phyloP scores from a whole-genome alignment of 768 basidiomycete species.

The Xerocomellus intermedius region DNA sequence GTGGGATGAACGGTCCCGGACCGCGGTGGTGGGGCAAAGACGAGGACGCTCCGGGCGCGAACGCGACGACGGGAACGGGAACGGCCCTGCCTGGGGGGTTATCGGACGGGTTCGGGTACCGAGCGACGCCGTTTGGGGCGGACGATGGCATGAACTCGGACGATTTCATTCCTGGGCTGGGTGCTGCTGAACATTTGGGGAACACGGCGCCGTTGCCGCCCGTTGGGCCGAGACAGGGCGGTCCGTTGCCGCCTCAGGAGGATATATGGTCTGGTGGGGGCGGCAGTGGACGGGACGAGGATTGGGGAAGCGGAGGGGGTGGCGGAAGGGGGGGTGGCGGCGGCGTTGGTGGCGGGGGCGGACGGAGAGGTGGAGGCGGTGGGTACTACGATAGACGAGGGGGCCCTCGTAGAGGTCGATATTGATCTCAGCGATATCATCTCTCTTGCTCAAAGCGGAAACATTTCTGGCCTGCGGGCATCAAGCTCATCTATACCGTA shows the following conservation, averaged over 20 bases:
- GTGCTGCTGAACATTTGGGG: slow-evolving; percentile 35
- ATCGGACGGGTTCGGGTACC: slow-evolving; percentile 23
- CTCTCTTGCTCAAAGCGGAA: background rate
- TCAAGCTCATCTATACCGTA: background rate
- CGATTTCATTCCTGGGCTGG: slow-evolving; percentile 66
- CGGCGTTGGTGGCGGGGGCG: background rate
- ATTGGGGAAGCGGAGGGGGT: slow-evolving; percentile 37
- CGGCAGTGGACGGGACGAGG: slow-evolving; percentile 32
- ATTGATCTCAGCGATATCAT: slow-evolving; percentile 10
- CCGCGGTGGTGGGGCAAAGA: slow-evolving; percentile 47
- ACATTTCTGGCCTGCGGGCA: too few species aligned
- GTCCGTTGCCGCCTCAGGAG: slow-evolving; percentile 49
- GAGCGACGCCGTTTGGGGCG: slow-evolving; percentile 23
- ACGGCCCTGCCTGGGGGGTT: slow-evolving; percentile 19
- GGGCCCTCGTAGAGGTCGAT: slow-evolving; percentile 26
- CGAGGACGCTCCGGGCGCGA: slow-evolving; percentile 34
- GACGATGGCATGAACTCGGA: slow-evolving; percentile 41
- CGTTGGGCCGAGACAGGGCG: slow-evolving; percentile 33
- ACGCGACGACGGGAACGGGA: background rate
- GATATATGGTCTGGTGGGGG: slow-evolving; percentile 46
- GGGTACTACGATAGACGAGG: slow-evolving; percentile 30
- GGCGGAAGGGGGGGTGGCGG: slow-evolving; percentile 34
- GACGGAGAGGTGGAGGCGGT: slow-evolving; percentile 32
- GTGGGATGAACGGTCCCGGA: slow-evolving; percentile 15
- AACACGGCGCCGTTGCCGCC: slow-evolving; percentile 8